A percentile compares a stretch with the other conserved stretches of the same genome.
These are phyloP conservation scores for Trichophyton rubrum DNA, from an alignment of 2,329 filamentous ascomycete genomes.

Conservation along the genomic window DNA sequence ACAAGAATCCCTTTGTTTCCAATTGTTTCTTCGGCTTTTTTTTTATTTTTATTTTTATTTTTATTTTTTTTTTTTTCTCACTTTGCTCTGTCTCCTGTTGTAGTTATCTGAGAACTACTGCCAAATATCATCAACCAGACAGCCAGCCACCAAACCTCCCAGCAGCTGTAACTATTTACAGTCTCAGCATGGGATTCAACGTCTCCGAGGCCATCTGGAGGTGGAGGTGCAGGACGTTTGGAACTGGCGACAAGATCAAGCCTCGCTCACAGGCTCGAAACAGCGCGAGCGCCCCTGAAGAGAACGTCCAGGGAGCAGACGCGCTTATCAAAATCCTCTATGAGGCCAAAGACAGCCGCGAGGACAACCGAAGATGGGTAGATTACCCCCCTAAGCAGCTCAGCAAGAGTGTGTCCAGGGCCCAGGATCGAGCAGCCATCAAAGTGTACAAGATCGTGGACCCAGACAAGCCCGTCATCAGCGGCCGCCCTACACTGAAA, in stretches of 20 bases:
- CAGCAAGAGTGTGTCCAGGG: not conserved
- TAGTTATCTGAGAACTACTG: not conserved
- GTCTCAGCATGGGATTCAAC: not conserved
- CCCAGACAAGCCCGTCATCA: slow-evolving; percentile 21
- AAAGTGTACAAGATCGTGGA: not conserved
- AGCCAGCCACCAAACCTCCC: not conserved
- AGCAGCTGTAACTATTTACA: not conserved
- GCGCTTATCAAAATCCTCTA: slow-evolving; percentile 2
- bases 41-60: too few relatives aligned
- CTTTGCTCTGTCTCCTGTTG: not conserved
- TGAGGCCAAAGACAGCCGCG: not conserved
- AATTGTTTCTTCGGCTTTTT: not conserved
- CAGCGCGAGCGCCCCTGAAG: not conserved
- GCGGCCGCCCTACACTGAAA: slow-evolving; percentile 29
- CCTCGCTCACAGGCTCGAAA: not conserved
- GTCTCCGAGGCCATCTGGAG: not conserved
- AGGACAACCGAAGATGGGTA: not conserved
- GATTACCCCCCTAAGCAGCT: not conserved
- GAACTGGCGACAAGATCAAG: not conserved
- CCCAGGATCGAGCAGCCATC: not conserved
- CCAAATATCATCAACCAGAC: not conserved
- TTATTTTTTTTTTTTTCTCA: not conserved
- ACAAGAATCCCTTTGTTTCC: not conserved
- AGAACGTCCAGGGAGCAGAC: not conserved
- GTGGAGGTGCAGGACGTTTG: not conserved